phyloP scores from a whole-genome alignment of 2,329 filamentous ascomycete genomes.

The Xenoacremonium recifei region DNA sequence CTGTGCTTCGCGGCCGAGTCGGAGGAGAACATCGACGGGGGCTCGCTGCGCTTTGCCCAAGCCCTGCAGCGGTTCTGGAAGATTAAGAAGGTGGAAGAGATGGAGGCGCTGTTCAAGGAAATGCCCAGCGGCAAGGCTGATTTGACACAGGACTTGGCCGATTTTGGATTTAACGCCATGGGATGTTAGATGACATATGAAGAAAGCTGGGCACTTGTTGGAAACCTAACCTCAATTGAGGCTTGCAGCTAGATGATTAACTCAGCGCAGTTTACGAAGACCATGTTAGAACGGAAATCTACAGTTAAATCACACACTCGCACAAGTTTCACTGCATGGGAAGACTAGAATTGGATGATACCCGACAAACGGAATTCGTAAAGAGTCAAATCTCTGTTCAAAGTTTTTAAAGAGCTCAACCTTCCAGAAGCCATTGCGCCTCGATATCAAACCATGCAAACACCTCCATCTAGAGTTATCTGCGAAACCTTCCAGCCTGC shows the following conservation, averaged over 20 bases:
- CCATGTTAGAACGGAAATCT: too few species aligned
- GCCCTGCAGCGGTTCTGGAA: slow-evolving; percentile 75
- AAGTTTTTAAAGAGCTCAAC: slow-evolving; percentile 31
- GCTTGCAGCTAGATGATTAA: too few species aligned
- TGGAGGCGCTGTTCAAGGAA: slow-evolving; percentile 60
- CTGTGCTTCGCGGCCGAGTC: slow-evolving; percentile 83
- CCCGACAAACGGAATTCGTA: slow-evolving; percentile 24
- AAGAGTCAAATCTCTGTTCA: slow-evolving; percentile 33
- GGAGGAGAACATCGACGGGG: slow-evolving; percentile 64
- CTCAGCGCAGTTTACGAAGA: too few species aligned
- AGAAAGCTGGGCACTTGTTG: too few species aligned
- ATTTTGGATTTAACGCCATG: slow-evolving; percentile 29
- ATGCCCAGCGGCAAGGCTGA: slow-evolving; percentile 16
- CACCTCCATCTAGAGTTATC: slow-evolving; percentile 23
- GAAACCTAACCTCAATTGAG: too few species aligned
- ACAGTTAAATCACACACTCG: slow-evolving; percentile 15
- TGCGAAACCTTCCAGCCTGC: slow-evolving; percentile 28
- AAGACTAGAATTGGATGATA: slow-evolving; percentile 9
- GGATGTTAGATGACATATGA: slow-evolving; percentile 24
- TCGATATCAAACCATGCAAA: slow-evolving; percentile 36
- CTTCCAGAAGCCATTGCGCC: slow-evolving; percentile 38
- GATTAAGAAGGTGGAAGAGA: slow-evolving; percentile 63
- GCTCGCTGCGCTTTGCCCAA: slow-evolving; percentile 63
- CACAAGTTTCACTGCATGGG: slow-evolving; percentile 1
- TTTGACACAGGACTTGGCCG: slow-evolving; percentile 22